Evolutionary conservation across 257 asterid species (phyloP).

Genomic region (Salvia hispanica): DNA sequence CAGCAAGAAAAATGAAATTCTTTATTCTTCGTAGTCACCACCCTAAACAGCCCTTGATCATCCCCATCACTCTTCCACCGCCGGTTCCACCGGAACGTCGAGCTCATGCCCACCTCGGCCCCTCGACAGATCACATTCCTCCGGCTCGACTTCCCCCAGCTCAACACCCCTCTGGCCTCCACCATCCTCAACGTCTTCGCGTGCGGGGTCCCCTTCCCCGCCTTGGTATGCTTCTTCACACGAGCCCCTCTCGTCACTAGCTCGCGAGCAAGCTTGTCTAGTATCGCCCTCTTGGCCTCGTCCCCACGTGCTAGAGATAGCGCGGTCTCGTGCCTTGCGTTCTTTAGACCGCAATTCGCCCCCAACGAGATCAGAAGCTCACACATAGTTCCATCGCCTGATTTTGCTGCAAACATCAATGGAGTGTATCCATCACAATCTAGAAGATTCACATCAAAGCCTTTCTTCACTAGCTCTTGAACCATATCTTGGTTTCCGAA

Average conservation of each 20-base stretch:
- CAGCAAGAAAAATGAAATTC: constrained; percentile 72
- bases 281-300: constrained; percentile 44
- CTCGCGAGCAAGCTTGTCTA: constrained; percentile 58
- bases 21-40: constrained; percentile 56
- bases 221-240: constrained; percentile 68
- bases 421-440: constrained; percentile 66
- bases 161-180: constrained; percentile 44
- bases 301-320: constrained; percentile 44
- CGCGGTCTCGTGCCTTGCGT: constrained; percentile 52
- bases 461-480: constrained; percentile 28
- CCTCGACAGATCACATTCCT: constrained; percentile 63
- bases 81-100: constrained; percentile 54
- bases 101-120: constrained; percentile 64
- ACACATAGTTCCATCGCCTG: constrained; percentile 49
- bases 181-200: constrained; percentile 62
- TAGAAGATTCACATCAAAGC: constrained; percentile 38
- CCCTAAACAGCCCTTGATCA: constrained; percentile 60
- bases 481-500: constrained; percentile 40
- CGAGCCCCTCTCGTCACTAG: constrained; percentile 51
- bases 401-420: constrained; percentile 63
- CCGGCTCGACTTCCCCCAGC: constrained; percentile 69
- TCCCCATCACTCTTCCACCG: constrained; percentile 58
- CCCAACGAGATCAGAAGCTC: constrained; percentile 51
- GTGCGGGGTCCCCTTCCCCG: constrained; percentile 62
- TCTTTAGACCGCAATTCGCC: constrained; percentile 48